A percentile compares a stretch with the other conserved stretches of the same genome.
These are phyloP conservation scores for Mycena latifolia DNA, from an alignment of 768 basidiomycete genomes.

Conservation along the genomic window DNA sequence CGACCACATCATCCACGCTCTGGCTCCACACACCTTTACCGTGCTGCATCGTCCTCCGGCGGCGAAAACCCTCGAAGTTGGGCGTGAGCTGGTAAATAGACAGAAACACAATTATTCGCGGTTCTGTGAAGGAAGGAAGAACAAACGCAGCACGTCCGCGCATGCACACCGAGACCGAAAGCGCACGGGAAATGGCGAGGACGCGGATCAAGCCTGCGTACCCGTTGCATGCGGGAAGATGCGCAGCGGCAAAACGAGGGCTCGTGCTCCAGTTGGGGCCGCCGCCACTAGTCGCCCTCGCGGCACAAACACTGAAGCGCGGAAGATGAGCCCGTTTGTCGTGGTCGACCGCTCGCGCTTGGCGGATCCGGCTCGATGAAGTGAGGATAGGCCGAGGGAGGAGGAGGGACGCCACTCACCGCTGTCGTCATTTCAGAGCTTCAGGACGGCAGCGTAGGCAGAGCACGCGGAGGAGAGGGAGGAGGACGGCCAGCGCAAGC, in stretches of 20 bases:
- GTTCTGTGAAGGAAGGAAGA: conserved; percentile 4
- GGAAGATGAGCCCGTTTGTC: conserved; percentile 9
- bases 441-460: conserved; percentile 9
- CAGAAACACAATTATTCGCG: conserved; percentile 9
- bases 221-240: conserved; percentile 3
- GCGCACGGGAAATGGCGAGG: conserved; percentile 9
- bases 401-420: not conserved
- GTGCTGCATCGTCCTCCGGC: conserved; percentile 7
- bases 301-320: not conserved
- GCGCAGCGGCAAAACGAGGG: conserved; percentile 3
- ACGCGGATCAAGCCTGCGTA: conserved; percentile 9
- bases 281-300: not conserved
- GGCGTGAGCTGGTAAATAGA: conserved; percentile 6
- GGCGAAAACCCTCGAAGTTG: conserved; percentile 6
- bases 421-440: conserved; percentile 1
- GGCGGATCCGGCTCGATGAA: conserved; percentile 4
- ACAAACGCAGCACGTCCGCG: conserved; percentile 9
- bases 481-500: conserved; percentile 8
- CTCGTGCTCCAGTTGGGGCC: conserved; percentile 2
- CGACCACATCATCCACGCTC: not conserved
- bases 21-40: conserved; percentile 2
- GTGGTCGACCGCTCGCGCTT: not conserved
- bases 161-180: conserved; percentile 4
- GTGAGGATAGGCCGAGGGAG: conserved; percentile 1
- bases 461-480: conserved; percentile 10